Percentiles rank a stretch among this genome's conserved stretches.
These are phyloP conservation scores for Chamaenerion angustifolium DNA, from an alignment of 345 rosid genomes.

Conservation along the genomic window DNA sequence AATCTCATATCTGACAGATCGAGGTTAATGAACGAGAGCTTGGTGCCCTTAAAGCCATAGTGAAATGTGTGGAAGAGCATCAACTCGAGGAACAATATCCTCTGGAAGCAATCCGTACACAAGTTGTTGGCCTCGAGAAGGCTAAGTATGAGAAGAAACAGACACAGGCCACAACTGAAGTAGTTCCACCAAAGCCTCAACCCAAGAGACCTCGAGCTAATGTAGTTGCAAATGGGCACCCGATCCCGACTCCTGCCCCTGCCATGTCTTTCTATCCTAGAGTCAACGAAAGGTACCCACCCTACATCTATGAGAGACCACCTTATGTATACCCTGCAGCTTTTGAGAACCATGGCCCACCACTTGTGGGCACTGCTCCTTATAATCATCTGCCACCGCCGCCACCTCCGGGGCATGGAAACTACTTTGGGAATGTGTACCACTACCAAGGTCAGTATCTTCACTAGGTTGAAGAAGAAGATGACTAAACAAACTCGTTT, in stretches of 20 bases:
- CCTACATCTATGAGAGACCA: constrained; percentile 72
- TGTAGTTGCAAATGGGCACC: constrained; percentile 48
- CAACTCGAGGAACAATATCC: constrained; percentile 80
- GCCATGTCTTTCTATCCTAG: constrained; percentile 52
- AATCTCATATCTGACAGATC: no score
- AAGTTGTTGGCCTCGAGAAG: constrained; percentile 74
- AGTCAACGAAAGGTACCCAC: constrained; percentile 59
- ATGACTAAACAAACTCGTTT: background rate
- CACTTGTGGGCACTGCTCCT: constrained; percentile 37
- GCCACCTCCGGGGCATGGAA: constrained; percentile 48
- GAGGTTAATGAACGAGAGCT: constrained; percentile 84
- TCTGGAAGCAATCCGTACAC: constrained; percentile 50
- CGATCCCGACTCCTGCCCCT: constrained; percentile 27
- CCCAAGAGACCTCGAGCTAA: constrained; percentile 82
- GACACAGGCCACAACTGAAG: constrained; percentile 47
- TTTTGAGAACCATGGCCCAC: constrained; percentile 43
- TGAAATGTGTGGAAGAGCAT: constrained; percentile 94
- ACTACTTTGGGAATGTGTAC: constrained; percentile 86
- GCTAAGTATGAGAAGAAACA: constrained; percentile 88
- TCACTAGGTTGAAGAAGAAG: constrained; percentile 32
- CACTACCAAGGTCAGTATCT: constrained; percentile 80
- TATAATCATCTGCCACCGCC: constrained; percentile 29
- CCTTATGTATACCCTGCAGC: constrained; percentile 36
- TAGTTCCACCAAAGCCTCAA: constrained; percentile 51
- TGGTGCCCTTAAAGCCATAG: constrained; percentile 62